Base-by-base conservation (phyloP, 1,284 basidiomycete species). In the Vanrija pseudolonga region DNA sequence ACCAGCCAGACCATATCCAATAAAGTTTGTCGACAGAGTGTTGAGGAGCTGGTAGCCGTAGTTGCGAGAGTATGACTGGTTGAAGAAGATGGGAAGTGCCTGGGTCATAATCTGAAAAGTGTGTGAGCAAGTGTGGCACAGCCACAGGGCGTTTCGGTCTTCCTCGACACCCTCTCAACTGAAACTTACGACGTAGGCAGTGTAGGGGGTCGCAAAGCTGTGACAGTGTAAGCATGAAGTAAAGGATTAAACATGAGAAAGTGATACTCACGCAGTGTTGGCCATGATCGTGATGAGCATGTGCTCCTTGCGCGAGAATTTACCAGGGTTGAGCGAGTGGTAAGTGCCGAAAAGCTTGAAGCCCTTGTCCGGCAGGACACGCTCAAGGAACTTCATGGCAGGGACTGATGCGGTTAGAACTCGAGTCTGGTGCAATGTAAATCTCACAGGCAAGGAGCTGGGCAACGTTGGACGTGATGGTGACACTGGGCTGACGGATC, bases 1-100 rank as follows among this genome's bases (percentile, higher is more conserved):
- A 11, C 80, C 80, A n/a, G 80, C 80, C 3, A 79, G 69, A 8
- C 80, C 79, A 60, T 79, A 79, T 1, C 80, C 80, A 17, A 79
- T 72, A 37, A 81, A 66, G 58, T 82, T 80, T 2, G 79, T 79
- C 12, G 77, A 78, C 39, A 83, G 36, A 2, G 61, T 54, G 40
- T 49, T 57, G 22, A 68, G 50, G 48, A 67, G 46, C 80, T 78
- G 51, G 67, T 78, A 80, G 20, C 76, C 74, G 51, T 76, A 77
- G 44, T 67, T 57, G 38, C 57, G 61, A 1, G 75, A 68, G 57
- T 71, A 76, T 3, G 61, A 37, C 55, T 70, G 68, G 53, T 69
- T 63, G 62, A 69, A 74, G 55, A 67, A 72, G 15, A 61, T 60
- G 0, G 62, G 61, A 23, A 71, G 58, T 17, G 64, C 61, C 52